Conservation (phyloP, 495 filamentous ascomycete species). For the Tuber borchii region DNA sequence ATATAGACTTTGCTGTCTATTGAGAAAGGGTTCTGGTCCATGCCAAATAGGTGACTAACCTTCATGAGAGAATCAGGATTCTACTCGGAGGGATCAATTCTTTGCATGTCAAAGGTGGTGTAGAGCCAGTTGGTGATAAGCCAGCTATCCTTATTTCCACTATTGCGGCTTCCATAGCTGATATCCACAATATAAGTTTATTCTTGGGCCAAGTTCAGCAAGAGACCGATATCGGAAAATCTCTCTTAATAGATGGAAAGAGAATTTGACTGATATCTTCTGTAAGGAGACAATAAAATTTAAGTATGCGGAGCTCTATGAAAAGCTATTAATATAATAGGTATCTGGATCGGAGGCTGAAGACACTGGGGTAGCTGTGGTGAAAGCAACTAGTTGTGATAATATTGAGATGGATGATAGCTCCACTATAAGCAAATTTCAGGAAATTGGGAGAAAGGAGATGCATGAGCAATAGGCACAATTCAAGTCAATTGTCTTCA, state of each 20-base stretch:
- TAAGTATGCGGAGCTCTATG: slow-evolving; percentile 58
- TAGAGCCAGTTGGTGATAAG: slow-evolving; percentile 14
- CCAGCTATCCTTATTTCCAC: slow-evolving; percentile 37
- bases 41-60: slow-evolving; percentile 39
- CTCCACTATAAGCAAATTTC: slow-evolving; percentile 44
- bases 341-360: slow-evolving; percentile 41
- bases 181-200: slow-evolving; percentile 17
- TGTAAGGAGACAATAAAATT: slow-evolving; percentile 51
- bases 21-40: slow-evolving; percentile 43
- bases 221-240: slow-evolving; percentile 41
- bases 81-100: slow-evolving; percentile 47
- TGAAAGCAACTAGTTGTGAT: slow-evolving; percentile 31
- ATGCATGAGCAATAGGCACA: slow-evolving; percentile 49
- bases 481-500: slow-evolving; percentile 59
- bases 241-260: slow-evolving; percentile 45
- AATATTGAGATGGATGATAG: slow-evolving; percentile 17
- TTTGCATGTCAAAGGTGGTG: slow-evolving; percentile 13
- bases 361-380: slow-evolving; percentile 23
- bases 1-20: slow-evolving; percentile 48
- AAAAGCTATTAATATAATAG: slow-evolving; percentile 59
- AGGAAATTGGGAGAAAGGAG: slow-evolving; percentile 48
- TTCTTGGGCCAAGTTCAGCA: slow-evolving; percentile 39
- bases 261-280: slow-evolving; percentile 46
- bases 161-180: slow-evolving; percentile 22
- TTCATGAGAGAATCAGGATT: slow-evolving; percentile 42